These are phyloP conservation scores for Saccharomycopsis olivae DNA, from an alignment of 805 yeast species.

Conservation along the genomic window DNA sequence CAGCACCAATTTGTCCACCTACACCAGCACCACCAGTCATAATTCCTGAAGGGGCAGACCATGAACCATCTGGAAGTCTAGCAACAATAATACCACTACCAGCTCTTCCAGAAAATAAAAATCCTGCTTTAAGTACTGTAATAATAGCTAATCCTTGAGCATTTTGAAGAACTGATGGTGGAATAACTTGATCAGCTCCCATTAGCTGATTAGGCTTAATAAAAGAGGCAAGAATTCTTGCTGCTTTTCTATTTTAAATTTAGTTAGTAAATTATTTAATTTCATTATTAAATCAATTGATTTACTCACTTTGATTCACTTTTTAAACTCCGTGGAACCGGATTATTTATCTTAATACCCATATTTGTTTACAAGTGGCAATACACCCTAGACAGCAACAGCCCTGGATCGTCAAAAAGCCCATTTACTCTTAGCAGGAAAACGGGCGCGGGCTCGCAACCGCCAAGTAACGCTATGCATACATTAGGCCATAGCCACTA, in stretches of 20 bases:
- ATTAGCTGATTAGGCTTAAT: conserved; percentile 90
- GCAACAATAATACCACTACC: conserved; percentile 96
- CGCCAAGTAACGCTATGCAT: too few species aligned
- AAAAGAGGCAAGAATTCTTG: conserved; percentile 80
- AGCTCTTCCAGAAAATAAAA: conserved; percentile 91
- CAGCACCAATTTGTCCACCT: conserved; percentile 96
- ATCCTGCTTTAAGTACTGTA: conserved; percentile 96
- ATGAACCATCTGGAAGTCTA: conserved; percentile 83
- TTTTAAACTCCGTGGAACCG: conserved; percentile 82
- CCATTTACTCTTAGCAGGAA: too few species aligned
- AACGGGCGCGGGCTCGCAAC: too few species aligned
- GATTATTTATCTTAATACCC: conserved; percentile 72
- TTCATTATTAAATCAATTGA: neutral
- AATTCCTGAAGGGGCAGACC: conserved; percentile 98
- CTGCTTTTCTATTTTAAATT: conserved; percentile 70
- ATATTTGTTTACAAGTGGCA: too few species aligned
- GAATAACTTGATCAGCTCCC: conserved; percentile 83
- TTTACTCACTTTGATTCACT: conserved; percentile 71
- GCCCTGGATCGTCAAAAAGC: too few species aligned
- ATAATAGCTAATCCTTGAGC: conserved; percentile 90
- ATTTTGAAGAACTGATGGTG: conserved; percentile 73
- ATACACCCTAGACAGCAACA: too few species aligned
- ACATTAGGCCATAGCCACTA: too few species aligned
- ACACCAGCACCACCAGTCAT: conserved; percentile 98
- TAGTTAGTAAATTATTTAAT: conserved; percentile 1